These are phyloP conservation scores for Hypoxylon sp. DNA, from an alignment of 2,329 filamentous ascomycete species.

Conservation along the genomic window DNA sequence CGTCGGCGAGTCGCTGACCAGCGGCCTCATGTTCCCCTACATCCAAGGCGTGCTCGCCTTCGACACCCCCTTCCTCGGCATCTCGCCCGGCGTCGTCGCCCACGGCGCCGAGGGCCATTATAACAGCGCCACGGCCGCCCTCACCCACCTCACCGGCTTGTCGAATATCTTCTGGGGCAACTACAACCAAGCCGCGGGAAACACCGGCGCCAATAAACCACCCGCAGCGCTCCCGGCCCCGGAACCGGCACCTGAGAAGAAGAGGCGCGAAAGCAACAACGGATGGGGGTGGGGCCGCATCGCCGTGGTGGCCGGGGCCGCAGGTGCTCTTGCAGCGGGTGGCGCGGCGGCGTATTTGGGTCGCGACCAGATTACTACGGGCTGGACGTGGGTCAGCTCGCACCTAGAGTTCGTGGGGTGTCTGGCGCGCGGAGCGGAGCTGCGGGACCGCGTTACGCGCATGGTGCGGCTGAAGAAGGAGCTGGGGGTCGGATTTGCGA, in stretches of 20 bases:
- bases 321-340: constrained; percentile 84
- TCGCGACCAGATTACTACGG: constrained; percentile 81
- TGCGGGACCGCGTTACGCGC: constrained; percentile 79
- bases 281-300: constrained; percentile 89
- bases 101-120: constrained; percentile 91
- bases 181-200: constrained; percentile 51
- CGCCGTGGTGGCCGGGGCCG: constrained; percentile 88
- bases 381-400: constrained; percentile 86
- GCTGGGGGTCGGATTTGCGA: constrained; percentile 82
- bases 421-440: constrained; percentile 85
- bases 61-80: constrained; percentile 92
- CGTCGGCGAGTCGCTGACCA: constrained; percentile 58
- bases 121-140: constrained; percentile 78
- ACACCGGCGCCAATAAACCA: constrained; percentile 53
- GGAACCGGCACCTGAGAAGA: constrained; percentile 60
- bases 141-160: constrained; percentile 75
- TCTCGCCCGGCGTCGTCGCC: constrained; percentile 85
- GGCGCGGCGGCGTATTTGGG: constrained; percentile 90
- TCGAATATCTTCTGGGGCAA: constrained; percentile 74
- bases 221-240: constrained; percentile 57
- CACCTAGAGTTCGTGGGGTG: constrained; percentile 96
- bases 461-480: constrained; percentile 76
- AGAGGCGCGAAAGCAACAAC: constrained; percentile 53
- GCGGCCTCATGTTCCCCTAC: constrained; percentile 89
- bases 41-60: constrained; percentile 92